A percentile compares a stretch with the other conserved stretches of the same genome.
phyloP scores from a whole-genome alignment of 106 monocot species.

The Platanthera guangdongensis region DNA sequence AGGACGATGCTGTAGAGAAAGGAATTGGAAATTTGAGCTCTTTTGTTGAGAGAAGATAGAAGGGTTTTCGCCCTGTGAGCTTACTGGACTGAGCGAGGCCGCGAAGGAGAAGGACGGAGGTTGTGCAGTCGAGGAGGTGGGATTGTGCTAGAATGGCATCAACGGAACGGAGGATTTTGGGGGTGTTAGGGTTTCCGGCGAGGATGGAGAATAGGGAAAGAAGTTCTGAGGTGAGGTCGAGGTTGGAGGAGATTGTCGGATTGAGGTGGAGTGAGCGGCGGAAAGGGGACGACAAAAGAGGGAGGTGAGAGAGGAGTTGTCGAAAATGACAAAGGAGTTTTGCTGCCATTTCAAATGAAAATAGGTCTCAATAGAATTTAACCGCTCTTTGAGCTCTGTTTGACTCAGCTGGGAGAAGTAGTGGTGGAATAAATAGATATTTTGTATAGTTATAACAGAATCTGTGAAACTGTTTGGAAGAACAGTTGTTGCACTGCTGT shows the following conservation, averaged over 20 bases:
- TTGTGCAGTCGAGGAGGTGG: slow-evolving; percentile 19
- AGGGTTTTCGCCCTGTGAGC: slow-evolving; percentile 20
- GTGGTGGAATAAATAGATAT: too few species aligned
- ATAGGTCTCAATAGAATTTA: too few species aligned
- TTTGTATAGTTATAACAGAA: too few species aligned
- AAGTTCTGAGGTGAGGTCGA: neutral
- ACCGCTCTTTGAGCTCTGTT: too few species aligned
- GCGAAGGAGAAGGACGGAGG: slow-evolving; percentile 22
- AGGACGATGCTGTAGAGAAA: slow-evolving; percentile 28
- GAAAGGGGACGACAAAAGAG: neutral
- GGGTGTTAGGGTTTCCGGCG: slow-evolving; percentile 8
- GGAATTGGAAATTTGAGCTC: slow-evolving; percentile 5
- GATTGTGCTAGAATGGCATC: slow-evolving; percentile 9
- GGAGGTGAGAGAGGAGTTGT: neutral
- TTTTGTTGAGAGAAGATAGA: slow-evolving; percentile 8
- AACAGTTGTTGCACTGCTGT: too few species aligned
- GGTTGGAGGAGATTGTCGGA: too few species aligned
- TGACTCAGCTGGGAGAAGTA: too few species aligned
- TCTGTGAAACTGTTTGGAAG: too few species aligned
- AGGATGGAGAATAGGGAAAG: slow-evolving; percentile 4
- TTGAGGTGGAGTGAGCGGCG: slow-evolving; percentile 2
- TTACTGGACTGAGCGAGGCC: slow-evolving; percentile 22
- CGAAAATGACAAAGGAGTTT: neutral
- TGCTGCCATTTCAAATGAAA: neutral
- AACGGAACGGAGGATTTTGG: slow-evolving; percentile 2